Conservation (phyloP, 2,329 filamentous ascomycete genomes). For the Zalaria sp. region DNA sequence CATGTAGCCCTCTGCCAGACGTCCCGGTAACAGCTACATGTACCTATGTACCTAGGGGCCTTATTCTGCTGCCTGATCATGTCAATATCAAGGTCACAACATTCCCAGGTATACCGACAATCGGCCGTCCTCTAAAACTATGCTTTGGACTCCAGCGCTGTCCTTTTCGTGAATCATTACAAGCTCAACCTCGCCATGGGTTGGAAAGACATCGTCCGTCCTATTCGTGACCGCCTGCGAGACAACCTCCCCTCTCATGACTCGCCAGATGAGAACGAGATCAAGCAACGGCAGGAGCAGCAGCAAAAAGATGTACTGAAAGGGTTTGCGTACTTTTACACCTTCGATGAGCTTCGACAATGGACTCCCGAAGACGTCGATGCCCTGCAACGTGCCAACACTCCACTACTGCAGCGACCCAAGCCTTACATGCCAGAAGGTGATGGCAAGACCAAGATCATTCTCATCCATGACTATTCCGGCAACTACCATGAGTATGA, state of each 20-base stretch:
- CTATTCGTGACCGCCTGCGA: constrained; percentile 24
- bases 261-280: constrained; percentile 1
- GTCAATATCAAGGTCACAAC: too few species aligned
- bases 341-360: constrained; percentile 21
- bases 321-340: constrained; percentile 27
- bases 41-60: too few species aligned
- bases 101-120: too few species aligned
- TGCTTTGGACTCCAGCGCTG: too few species aligned
- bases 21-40: too few species aligned
- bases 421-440: not conserved
- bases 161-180: too few species aligned
- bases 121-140: too few species aligned
- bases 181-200: constrained; percentile 6
- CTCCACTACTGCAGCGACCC: constrained; percentile 18
- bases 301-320: constrained; percentile 18
- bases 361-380: constrained; percentile 20
- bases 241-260: constrained; percentile 11
- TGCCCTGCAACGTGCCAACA: constrained; percentile 23
- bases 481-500: constrained; percentile 33
- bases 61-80: too few species aligned
- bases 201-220: constrained; percentile 25
- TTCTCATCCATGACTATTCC: constrained; percentile 24
- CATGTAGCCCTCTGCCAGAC: too few species aligned
- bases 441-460: constrained; percentile 12
- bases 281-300: constrained; percentile 7